These are phyloP conservation scores for Croton setiger DNA, from an alignment of 441 rosid genomes.

Conservation along the genomic window DNA sequence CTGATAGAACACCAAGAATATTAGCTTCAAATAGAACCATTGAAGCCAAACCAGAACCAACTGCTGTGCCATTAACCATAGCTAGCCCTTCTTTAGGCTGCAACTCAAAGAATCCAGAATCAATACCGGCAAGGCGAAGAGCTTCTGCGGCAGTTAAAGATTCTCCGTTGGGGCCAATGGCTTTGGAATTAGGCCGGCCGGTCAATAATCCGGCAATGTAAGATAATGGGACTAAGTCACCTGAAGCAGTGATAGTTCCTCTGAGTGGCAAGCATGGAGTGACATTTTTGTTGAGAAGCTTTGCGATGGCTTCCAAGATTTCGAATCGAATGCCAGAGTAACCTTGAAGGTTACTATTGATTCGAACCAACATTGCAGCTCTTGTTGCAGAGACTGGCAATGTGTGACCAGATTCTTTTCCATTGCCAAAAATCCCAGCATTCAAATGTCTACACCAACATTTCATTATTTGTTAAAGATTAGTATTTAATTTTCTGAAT, in stretches of 20 bases:
- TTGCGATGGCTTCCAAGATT: conserved; percentile 58
- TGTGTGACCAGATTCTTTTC: conserved; percentile 47
- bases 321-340: conserved; percentile 68
- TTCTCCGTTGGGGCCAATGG: conserved; percentile 53
- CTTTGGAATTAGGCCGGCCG: conserved; percentile 53
- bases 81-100: conserved; percentile 64
- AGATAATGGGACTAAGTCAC: conserved; percentile 59
- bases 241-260: conserved; percentile 61
- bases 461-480: too few relatives aligned
- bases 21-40: conserved; percentile 51
- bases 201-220: conserved; percentile 61
- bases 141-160: conserved; percentile 36
- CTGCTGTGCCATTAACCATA: conserved; percentile 53
- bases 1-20: conserved; percentile 39
- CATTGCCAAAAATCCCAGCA: conserved; percentile 59
- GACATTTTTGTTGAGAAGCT: conserved; percentile 50
- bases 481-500: too few relatives aligned
- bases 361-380: conserved; percentile 65
- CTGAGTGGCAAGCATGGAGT: conserved; percentile 67
- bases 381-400: conserved; percentile 58
- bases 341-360: conserved; percentile 64
- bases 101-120: conserved; percentile 49
- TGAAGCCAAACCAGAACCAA: conserved; percentile 55
- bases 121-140: conserved; percentile 34
- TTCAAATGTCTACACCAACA: conserved; percentile 47